Conservation (phyloP, 805 yeast species). For the Myxozyma melibiosi region DNA sequence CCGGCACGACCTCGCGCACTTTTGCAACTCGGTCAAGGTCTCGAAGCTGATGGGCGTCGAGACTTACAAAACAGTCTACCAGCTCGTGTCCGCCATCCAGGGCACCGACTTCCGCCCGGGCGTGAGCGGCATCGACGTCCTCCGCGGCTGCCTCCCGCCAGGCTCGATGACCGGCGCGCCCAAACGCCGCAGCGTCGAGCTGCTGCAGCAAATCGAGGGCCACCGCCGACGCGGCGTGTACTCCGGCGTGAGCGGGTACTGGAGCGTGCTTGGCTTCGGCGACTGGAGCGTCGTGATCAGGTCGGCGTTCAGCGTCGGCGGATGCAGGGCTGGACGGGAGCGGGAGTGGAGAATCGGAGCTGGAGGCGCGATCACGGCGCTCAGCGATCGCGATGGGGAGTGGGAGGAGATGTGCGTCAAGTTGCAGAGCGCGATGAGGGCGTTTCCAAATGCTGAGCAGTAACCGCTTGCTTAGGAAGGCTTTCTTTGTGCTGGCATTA, state of each 20-base stretch:
- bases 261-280: conserved; percentile 82
- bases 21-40: conserved; percentile 67
- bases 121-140: conserved; percentile 74
- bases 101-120: conserved; percentile 53
- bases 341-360: conserved; percentile 87
- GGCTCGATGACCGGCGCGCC: conserved; percentile 99
- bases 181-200: conserved; percentile 85
- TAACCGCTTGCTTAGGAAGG: neutral
- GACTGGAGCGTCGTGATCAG: conserved; percentile 97
- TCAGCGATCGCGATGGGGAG: conserved; percentile 81
- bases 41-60: conserved; percentile 86
- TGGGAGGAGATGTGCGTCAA: conserved; percentile 90
- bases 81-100: conserved; percentile 83
- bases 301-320: conserved; percentile 67
- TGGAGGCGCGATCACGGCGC: conserved; percentile 95
- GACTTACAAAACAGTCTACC: conserved; percentile 88
- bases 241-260: conserved; percentile 94
- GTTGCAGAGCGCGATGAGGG: conserved; percentile 75
- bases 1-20: conserved; percentile 80
- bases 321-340: conserved; percentile 46
- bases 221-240: conserved; percentile 70
- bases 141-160: conserved; percentile 83
- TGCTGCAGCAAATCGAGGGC: conserved; percentile 64
- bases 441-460: conserved; percentile 47
- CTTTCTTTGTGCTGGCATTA: too few relatives aligned